These are phyloP conservation scores for Neofusicoccum cordaticola DNA, from an alignment of 2,329 filamentous ascomycete genomes.

Conservation along the genomic window DNA sequence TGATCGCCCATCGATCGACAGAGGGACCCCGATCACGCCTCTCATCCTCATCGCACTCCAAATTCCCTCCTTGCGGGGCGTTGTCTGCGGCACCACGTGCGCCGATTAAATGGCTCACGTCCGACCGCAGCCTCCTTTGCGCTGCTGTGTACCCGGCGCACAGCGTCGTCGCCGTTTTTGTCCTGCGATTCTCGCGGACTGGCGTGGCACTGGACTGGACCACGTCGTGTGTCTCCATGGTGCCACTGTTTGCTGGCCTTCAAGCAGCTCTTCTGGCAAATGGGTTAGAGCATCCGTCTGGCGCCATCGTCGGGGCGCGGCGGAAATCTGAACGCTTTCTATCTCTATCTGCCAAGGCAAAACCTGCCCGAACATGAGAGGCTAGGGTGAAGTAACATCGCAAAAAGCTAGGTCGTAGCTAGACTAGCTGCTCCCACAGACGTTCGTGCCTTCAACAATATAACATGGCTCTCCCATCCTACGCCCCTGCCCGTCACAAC, in stretches of 20 bases:
- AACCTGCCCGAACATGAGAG: no score
- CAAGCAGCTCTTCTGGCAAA: background rate
- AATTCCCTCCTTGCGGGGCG: background rate
- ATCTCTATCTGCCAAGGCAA: no score
- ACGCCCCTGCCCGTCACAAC: background rate
- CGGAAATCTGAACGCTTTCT: background rate
- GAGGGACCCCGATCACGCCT: background rate
- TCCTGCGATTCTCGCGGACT: background rate
- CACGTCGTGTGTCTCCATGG: background rate
- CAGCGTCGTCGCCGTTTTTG: slow-evolving; percentile 4
- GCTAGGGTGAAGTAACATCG: no score
- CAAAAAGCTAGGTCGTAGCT: no score
- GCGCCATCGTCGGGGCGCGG: background rate
- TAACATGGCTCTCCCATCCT: background rate
- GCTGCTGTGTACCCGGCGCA: background rate
- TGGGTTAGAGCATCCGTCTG: background rate
- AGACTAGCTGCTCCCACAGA: no score
- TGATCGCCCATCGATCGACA: slow-evolving; percentile 9
- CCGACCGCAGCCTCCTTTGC: background rate
- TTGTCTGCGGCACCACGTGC: background rate
- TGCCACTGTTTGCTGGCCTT: background rate
- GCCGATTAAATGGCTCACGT: background rate
- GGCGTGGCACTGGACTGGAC: background rate
- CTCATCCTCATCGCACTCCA: background rate
- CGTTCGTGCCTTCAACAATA: no score